Conservation (phyloP, 345 rosid species). For the Anacardium occidentale region DNA sequence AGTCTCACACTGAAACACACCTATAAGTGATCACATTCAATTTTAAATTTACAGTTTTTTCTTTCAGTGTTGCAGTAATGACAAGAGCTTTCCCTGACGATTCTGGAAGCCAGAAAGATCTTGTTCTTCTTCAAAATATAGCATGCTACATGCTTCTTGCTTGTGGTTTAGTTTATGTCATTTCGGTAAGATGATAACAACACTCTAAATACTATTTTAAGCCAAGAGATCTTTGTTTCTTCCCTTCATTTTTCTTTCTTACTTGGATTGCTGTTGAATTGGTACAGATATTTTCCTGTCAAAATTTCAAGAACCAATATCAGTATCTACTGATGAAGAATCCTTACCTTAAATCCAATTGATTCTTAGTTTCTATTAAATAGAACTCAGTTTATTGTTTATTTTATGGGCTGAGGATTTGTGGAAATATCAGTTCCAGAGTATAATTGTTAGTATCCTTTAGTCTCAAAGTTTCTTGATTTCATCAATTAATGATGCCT, state of each 20-base stretch:
- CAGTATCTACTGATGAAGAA: background rate
- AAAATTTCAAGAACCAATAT: background rate
- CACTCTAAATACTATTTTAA: background rate
- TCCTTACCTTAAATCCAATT: background rate
- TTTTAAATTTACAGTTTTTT: constrained; percentile 11
- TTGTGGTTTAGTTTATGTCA: constrained; percentile 75
- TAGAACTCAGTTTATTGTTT: background rate
- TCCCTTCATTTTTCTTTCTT: background rate
- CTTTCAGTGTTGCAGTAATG: constrained; percentile 87
- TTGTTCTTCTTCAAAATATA: constrained; percentile 70
- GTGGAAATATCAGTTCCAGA: background rate
- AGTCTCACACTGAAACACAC: background rate
- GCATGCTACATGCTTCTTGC: constrained; percentile 88
- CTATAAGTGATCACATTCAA: background rate
- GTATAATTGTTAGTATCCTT: background rate
- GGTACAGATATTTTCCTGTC: background rate
- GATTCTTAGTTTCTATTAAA: background rate
- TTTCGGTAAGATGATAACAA: constrained; percentile 52
- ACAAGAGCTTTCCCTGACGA: constrained; percentile 90
- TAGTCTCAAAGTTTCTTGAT: background rate
- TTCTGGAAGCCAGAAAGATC: constrained; percentile 39
- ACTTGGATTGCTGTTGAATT: background rate
- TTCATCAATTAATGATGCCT: background rate
- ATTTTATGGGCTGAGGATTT: background rate
- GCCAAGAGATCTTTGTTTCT: background rate